These are phyloP conservation scores for Aspergillus sp. DNA, from an alignment of 2,329 filamentous ascomycete genomes.

Conservation along the genomic window DNA sequence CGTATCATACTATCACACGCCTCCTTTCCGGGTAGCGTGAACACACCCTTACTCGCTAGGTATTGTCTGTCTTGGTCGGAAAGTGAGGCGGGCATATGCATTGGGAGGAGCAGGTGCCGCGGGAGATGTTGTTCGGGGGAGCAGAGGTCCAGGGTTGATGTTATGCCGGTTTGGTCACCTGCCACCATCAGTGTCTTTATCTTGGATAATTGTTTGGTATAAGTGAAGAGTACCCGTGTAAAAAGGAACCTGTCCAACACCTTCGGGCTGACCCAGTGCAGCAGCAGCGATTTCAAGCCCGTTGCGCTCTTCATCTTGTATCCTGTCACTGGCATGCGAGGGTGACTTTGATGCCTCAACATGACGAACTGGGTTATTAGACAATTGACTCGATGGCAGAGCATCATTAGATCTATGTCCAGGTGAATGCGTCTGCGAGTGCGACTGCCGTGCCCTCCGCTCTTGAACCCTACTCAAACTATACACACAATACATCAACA, in stretches of 20 bases:
- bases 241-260: constrained; percentile 16
- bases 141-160: constrained; percentile 14
- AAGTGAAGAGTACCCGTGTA: constrained; percentile 14
- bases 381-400: background rate
- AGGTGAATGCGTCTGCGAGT: background rate
- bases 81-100: constrained; percentile 6
- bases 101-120: constrained; percentile 15
- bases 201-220: background rate
- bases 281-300: constrained; percentile 19
- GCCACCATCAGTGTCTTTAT: too few relatives aligned
- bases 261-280: constrained; percentile 13
- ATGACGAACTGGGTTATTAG: background rate
- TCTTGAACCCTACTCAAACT: constrained; percentile 4
- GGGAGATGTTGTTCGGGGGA: constrained; percentile 12
- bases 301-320: constrained; percentile 17
- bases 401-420: background rate
- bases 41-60: constrained; percentile 29
- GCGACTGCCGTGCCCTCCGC: background rate
- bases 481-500: too few relatives aligned
- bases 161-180: constrained; percentile 19
- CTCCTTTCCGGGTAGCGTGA: constrained; percentile 23
- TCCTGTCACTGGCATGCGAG: constrained; percentile 1
- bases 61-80: constrained; percentile 15
- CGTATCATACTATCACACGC: constrained; percentile 26
- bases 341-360: background rate